phyloP scores from a whole-genome alignment of 768 basidiomycete genomes.

The Xerocomellus amylosporus region DNA sequence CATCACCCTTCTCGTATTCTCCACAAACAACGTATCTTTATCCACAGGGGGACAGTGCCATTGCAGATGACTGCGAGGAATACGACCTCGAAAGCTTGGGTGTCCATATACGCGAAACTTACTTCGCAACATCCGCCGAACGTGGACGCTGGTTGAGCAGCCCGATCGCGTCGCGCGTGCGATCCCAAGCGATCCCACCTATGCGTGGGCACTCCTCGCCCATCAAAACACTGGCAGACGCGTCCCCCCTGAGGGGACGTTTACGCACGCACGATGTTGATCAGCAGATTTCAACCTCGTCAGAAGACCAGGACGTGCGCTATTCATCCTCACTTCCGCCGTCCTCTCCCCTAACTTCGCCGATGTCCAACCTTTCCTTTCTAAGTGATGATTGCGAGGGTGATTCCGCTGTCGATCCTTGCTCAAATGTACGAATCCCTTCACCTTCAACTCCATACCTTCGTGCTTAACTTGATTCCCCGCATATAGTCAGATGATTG shows the following conservation, averaged over 20 bases:
- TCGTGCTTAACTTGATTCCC: slow-evolving; percentile 1
- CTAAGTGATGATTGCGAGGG: slow-evolving; percentile 26
- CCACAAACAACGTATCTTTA: background rate
- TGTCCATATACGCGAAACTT: slow-evolving; percentile 44
- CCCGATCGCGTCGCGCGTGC: slow-evolving; percentile 35
- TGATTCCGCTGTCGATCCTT: slow-evolving; percentile 9
- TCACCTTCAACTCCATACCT: slow-evolving; percentile 1
- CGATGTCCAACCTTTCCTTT: slow-evolving; percentile 38
- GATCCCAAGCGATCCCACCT: slow-evolving; percentile 12
- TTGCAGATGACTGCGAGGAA: slow-evolving; percentile 25
- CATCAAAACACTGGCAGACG: slow-evolving; percentile 8
- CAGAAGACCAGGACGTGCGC: slow-evolving; percentile 14
- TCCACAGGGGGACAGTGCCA: slow-evolving; percentile 15
- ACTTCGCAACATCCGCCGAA: slow-evolving; percentile 54
- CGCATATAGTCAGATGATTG: slow-evolving; percentile 12
- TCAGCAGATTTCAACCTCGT: background rate
- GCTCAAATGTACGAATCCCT: slow-evolving; percentile 31
- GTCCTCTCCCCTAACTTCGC: slow-evolving; percentile 47
- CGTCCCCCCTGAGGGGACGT: slow-evolving; percentile 4
- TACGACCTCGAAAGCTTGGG: slow-evolving; percentile 34
- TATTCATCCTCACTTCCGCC: slow-evolving; percentile 32
- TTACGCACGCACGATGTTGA: slow-evolving; percentile 1
- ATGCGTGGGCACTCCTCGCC: slow-evolving; percentile 25
- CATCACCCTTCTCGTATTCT: background rate
- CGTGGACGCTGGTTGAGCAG: slow-evolving; percentile 59